Evolutionary conservation across 106 monocot genomes (phyloP), one percentile per base, ranked within the genome.

Genomic region (Xerophyta viscosa): DNA sequence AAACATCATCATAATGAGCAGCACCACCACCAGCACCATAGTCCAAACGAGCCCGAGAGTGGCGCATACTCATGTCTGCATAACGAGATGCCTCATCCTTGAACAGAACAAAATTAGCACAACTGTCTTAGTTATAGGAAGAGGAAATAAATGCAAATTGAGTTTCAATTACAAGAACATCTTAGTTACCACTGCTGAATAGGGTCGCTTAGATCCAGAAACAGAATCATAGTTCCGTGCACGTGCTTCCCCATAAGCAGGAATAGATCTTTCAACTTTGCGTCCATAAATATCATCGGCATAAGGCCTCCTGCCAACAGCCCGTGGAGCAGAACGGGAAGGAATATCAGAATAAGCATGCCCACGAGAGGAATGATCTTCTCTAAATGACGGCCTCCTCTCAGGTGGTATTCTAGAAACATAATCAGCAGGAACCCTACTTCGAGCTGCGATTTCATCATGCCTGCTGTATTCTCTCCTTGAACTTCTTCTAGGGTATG

Each of bases 211-310:
- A 28, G 80, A 66, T 55, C 98, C 85, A 56, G 86, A 63, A 50
- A 85, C n/a, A 6, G 86, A 62, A 57, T 90, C 86, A 72, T 90
- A 98, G 48, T 98, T 82, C 20, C 76, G 90, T 48, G 54, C 31
- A 15, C 74, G 90, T 1, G 66, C 68, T 47, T 86, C 93, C 12
- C 84, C 58, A 22, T 81, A 86, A 25, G 71, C 18, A 49, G 85
- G 69, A 36, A 68, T 43, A 62, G 82, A 54, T 23, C 82, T 66
- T 67, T 78, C 81, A 62, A 68, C 29, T 53, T 86, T 79, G 24
- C 80, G 55, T 11, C 61, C 82, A 69, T 90, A 90, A 33, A 57
- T 73, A 52, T 98, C 98, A 71, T 90, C 82, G 53, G 54, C 46
- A 63, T 86, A 92, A 0, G 63, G 54, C 33, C 79, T 78, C 55